Evolutionary conservation across 257 asterid species (phyloP), one percentile per base, ranked within the genome.

Genomic region (Solanum tacnaense): DNA sequence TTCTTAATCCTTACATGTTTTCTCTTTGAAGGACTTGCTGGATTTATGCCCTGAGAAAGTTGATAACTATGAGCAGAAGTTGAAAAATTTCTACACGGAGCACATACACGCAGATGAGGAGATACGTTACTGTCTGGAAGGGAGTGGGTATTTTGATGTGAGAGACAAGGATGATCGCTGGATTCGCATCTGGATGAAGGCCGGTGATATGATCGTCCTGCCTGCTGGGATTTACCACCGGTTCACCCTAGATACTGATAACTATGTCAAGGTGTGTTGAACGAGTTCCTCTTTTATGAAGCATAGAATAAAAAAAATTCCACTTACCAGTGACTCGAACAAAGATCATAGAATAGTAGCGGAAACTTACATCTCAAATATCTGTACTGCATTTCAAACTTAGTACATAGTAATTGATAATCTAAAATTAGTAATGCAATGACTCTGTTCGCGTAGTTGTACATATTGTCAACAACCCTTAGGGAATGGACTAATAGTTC

Each of bases 181-280:
- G 98, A 93, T 95, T 84, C 96, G 98, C n/a, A 91, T 95, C 90
- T 89, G 89, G 92, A 93, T 96, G 90, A 95, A 94, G 89, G 88
- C 94, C 0, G 98, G 98, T 7, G 98, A 95, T 89, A 94, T 95
- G 20, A 96, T 96, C 12, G 93, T 96, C 71, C 89, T 96, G 83
- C 98, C 98, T 8, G 94, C 96, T 3, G 98, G 98, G 90, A 96
- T 96, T 89, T 96, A 96, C 94, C 98, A 96, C 60, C 92, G 98
- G 3, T 96, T 96, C 89, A 96, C 98, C 68, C 96, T 95, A 11
- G 96, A 95, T 86, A 92, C 95, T 21, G 39, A 11, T 25, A 94
- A 95, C 93, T 96, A 93, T 56, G 91, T 94, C 85, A 96, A 96
- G 98, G 98, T 96, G 89, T 46, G 49, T 74, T 1, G 29, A 65